phyloP scores from a whole-genome alignment of 164 flowering plant species.

The Liriodendron chinense region DNA sequence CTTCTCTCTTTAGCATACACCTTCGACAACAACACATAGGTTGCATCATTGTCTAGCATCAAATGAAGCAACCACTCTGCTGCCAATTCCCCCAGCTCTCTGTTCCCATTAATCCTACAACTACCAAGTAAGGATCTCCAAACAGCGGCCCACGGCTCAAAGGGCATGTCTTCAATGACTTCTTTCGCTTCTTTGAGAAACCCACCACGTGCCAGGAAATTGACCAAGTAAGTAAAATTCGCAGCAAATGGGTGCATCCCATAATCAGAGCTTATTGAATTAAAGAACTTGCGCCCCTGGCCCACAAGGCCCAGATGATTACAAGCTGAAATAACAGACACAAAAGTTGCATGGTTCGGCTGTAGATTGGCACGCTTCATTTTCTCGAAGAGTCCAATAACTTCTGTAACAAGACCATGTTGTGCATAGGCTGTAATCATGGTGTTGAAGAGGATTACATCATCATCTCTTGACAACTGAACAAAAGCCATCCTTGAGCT shows the following conservation, averaged over 20 bases:
- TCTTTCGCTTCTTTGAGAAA: constrained; percentile 41
- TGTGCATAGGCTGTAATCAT: constrained; percentile 57
- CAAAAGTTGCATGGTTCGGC: constrained; percentile 55
- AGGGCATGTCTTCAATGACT: constrained; percentile 48
- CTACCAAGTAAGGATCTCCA: constrained; percentile 55
- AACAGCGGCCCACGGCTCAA: constrained; percentile 52
- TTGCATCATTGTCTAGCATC: constrained; percentile 39
- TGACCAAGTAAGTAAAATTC: constrained; percentile 47
- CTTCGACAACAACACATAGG: constrained; percentile 32
- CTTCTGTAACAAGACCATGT: constrained; percentile 45
- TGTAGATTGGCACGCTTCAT: constrained; percentile 34
- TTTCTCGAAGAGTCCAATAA: constrained; percentile 33
- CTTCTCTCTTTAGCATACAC: constrained; percentile 36
- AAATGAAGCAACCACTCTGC: constrained; percentile 31
- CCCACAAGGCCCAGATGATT: constrained; percentile 46
- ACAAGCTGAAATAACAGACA: constrained; percentile 48
- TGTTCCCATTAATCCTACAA: constrained; percentile 47
- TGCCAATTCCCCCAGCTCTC: constrained; percentile 40
- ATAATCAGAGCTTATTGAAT: constrained; percentile 31
- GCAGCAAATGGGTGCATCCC: constrained; percentile 39
- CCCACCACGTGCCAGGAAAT: constrained; percentile 53
- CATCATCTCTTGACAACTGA: constrained; percentile 18
- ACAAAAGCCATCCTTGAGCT: constrained; percentile 39
- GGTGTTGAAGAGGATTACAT: constrained; percentile 37
- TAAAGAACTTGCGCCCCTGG: constrained; percentile 35